These are phyloP conservation scores for Phytophthora palmivora DNA, from an alignment of 352 stramenopile species.

Conservation along the genomic window DNA sequence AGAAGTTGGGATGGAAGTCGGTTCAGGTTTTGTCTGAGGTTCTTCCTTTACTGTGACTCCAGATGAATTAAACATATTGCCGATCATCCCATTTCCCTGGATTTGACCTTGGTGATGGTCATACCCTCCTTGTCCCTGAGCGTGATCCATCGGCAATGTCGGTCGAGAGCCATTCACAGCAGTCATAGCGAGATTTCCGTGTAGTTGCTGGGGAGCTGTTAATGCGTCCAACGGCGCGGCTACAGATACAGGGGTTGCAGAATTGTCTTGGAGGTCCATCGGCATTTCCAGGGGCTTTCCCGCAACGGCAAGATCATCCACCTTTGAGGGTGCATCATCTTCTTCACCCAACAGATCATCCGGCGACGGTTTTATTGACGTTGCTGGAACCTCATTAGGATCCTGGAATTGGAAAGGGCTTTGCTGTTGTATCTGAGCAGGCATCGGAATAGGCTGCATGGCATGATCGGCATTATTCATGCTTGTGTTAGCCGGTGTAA, in stretches of 20 bases:
- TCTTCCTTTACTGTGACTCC: slow-evolving; percentile 38
- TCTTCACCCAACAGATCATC: slow-evolving; percentile 65
- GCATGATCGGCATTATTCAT: slow-evolving; percentile 16
- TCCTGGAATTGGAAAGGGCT: slow-evolving; percentile 22
- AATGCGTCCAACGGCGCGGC: slow-evolving; percentile 32
- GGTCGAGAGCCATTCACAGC: slow-evolving; percentile 20
- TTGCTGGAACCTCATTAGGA: background rate
- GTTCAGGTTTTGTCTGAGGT: slow-evolving; percentile 10
- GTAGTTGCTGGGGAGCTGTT: slow-evolving; percentile 13
- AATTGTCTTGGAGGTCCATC: slow-evolving; percentile 59
- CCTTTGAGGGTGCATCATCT: slow-evolving; percentile 46
- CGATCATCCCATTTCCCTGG: slow-evolving; percentile 11
- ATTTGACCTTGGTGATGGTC: slow-evolving; percentile 10
- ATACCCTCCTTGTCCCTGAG: slow-evolving; percentile 21
- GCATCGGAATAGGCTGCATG: slow-evolving; percentile 62
- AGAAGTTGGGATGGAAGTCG: slow-evolving; percentile 8
- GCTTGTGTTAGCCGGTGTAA: background rate
- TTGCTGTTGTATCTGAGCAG: slow-evolving; percentile 45
- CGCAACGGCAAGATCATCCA: slow-evolving; percentile 26
- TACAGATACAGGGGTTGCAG: slow-evolving; percentile 27
- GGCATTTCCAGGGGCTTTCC: slow-evolving; percentile 67
- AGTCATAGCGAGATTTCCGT: slow-evolving; percentile 4
- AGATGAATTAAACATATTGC: slow-evolving; percentile 1
- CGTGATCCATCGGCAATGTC: slow-evolving; percentile 10
- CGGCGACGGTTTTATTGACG: slow-evolving; percentile 45